Conservation (phyloP, 371 early-diverging fungal species). For the Mucor indicus region DNA sequence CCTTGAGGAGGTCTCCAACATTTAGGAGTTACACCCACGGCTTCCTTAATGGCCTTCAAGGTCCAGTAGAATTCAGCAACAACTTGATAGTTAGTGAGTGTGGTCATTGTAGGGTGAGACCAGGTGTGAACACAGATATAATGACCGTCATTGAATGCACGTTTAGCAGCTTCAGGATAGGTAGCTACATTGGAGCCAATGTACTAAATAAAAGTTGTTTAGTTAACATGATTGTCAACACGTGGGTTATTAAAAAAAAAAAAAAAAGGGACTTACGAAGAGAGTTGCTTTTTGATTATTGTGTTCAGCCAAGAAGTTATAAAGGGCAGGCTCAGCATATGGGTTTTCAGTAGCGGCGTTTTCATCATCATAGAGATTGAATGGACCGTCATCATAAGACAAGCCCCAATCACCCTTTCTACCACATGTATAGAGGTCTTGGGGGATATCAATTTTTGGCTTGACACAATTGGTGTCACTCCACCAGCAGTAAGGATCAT, state of each 20-base stretch:
- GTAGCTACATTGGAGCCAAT: constrained; percentile 21
- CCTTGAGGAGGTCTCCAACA: constrained; percentile 59
- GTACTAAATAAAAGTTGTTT: constrained; percentile 14
- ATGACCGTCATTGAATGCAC: constrained; percentile 27
- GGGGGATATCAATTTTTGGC: constrained; percentile 22
- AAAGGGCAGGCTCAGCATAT: constrained; percentile 42
- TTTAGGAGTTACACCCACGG: constrained; percentile 50
- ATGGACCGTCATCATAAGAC: constrained; percentile 31
- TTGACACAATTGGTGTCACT: constrained; percentile 15
- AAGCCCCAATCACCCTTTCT: constrained; percentile 31
- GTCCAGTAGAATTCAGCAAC: constrained; percentile 60
- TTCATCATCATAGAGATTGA: constrained; percentile 15
- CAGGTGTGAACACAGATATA: constrained; percentile 47
- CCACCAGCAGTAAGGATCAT: constrained; percentile 33
- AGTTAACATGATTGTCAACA: too few species aligned
- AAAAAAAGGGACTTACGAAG: constrained; percentile 23
- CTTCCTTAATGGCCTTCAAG: constrained; percentile 49
- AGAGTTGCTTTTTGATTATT: constrained; percentile 26
- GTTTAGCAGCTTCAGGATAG: constrained; percentile 26
- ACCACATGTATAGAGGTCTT: constrained; percentile 19
- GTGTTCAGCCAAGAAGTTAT: constrained; percentile 26
- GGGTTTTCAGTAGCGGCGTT: constrained; percentile 10
- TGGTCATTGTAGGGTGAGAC: constrained; percentile 58
- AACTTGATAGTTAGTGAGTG: constrained; percentile 45
- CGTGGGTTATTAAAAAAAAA: not conserved